Conservation (phyloP, 2,329 filamentous ascomycete genomes). For the Onygenales sp. region DNA sequence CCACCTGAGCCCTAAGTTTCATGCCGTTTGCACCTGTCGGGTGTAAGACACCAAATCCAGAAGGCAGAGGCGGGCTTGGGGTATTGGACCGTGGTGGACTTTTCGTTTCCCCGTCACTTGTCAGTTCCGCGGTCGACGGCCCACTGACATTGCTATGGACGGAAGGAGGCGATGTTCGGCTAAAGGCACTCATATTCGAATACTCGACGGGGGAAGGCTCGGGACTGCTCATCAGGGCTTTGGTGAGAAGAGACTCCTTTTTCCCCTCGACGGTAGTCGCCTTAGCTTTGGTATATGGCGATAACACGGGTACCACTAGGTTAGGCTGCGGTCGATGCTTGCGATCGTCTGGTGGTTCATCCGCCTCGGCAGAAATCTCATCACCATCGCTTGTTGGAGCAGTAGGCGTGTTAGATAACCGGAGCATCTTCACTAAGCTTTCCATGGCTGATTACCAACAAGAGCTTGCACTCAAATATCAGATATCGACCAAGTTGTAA, state of each 20-base stretch:
- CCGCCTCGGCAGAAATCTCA: slow-evolving; percentile 64
- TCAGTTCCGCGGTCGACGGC: slow-evolving; percentile 79
- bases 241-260: slow-evolving; percentile 77
- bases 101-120: slow-evolving; percentile 86
- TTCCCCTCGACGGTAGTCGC: slow-evolving; percentile 41
- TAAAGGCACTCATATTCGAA: slow-evolving; percentile 13
- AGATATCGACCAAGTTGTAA: not conserved
- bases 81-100: slow-evolving; percentile 82
- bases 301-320: slow-evolving; percentile 18
- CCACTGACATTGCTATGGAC: slow-evolving; percentile 69
- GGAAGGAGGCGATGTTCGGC: slow-evolving; percentile 43
- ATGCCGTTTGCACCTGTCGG: slow-evolving; percentile 4
- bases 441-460: slow-evolving; percentile 1
- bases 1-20: slow-evolving; percentile 2
- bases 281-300: slow-evolving; percentile 39
- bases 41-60: slow-evolving; percentile 23
- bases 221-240: slow-evolving; percentile 62
- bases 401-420: slow-evolving; percentile 31
- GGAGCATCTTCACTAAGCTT: slow-evolving; percentile 29
- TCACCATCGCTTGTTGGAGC: slow-evolving; percentile 39
- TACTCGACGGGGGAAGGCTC: slow-evolving; percentile 36
- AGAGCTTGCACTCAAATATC: not conserved
- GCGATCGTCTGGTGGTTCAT: slow-evolving; percentile 71
- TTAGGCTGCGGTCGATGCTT: slow-evolving; percentile 2
- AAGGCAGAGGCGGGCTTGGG: slow-evolving; percentile 71